These are phyloP conservation scores for Globisporangium carolinianum DNA, from an alignment of 352 stramenopile species.

Conservation along the genomic window DNA sequence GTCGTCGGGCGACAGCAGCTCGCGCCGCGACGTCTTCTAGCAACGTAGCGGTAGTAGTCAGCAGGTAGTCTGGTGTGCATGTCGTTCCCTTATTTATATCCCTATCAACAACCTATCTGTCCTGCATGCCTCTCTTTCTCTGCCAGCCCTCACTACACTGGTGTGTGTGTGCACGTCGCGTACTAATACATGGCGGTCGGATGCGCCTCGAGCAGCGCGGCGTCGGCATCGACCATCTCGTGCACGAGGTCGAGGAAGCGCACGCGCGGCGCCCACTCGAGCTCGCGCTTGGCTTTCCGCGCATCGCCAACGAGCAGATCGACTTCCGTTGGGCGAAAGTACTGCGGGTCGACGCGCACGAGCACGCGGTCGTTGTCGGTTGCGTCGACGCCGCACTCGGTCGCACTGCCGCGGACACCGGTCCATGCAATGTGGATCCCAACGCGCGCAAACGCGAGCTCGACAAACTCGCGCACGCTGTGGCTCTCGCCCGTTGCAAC, in stretches of 20 bases:
- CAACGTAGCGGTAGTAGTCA: neutral
- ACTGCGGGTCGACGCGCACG: constrained; percentile 94
- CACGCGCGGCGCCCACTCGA: constrained; percentile 91
- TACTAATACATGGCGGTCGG: neutral
- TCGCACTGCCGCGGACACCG: constrained; percentile 77
- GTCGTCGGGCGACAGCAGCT: constrained; percentile 12
- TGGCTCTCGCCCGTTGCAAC: constrained; percentile 95
- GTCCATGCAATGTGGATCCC: constrained; percentile 91
- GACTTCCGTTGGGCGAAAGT: constrained; percentile 98
- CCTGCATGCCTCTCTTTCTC: no score
- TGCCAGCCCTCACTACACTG: no score
- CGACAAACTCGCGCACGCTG: constrained; percentile 97
- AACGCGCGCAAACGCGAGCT: constrained; percentile 91
- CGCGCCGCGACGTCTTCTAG: constrained; percentile 59
- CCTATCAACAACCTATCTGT: neutral
- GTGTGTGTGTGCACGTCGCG: no score
- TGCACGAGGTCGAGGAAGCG: constrained; percentile 91
- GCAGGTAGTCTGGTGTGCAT: neutral
- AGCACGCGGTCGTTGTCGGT: constrained; percentile 85
- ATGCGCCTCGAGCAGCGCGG: constrained; percentile 15
- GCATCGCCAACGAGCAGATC: constrained; percentile 95
- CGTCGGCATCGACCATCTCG: constrained; percentile 95
- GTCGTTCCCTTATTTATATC: constrained; percentile 8
- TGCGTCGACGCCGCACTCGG: constrained; percentile 92
- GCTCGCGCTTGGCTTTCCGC: constrained; percentile 86